Base-by-base conservation (phyloP, 1,284 basidiomycete genomes). In the Leucocoprinus gongylophorus region DNA sequence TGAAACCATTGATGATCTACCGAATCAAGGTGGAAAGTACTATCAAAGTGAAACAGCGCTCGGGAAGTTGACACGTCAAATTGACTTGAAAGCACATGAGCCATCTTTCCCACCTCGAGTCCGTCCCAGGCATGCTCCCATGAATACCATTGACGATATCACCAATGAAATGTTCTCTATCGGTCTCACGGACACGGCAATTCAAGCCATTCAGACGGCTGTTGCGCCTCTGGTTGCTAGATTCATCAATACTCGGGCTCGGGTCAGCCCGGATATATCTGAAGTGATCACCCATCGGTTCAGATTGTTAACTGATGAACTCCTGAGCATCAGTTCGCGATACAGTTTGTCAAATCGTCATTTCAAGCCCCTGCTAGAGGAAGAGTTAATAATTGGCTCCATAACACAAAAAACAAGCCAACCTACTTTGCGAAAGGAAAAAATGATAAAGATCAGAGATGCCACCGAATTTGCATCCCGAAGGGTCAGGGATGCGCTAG, bases 331-430 rank as follows among this genome's bases (percentile, higher is more conserved):
- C 18, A 81, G 79, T 54, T 63, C 67, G 17, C 64, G 69, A 10
- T 68, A 77, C 58, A 73, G 74, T 2, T 64, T 83, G 2, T 77
- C 75, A 8, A 29, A 48, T 46, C 57, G 62, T 6, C 69, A 67
- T 23, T 62, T 61, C 3, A 68, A 71, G 0, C 68, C 72, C 54
- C 63, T 85, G 3, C 74, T 76, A 5, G 81, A 86, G 59, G 81
- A 78, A 58, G 82, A 85, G 61, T 79, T 72, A 0, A 64, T 81
- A 5, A 64, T 83, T 21, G 81, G 82, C 1, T 82, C 81, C 0
- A 84, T 85, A 51, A 67, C 77, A 0, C 78, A 78, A 21, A 80
- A 80, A 55, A 77, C 71, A 12, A 75, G 78, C 0, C 78, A 82
- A 54, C 73, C 74, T 15, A 68, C 76, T 4, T 72, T 69, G 55